These are phyloP conservation scores for Aspergillus aculeatus DNA, from an alignment of 2,329 filamentous ascomycete species.

Conservation along the genomic window DNA sequence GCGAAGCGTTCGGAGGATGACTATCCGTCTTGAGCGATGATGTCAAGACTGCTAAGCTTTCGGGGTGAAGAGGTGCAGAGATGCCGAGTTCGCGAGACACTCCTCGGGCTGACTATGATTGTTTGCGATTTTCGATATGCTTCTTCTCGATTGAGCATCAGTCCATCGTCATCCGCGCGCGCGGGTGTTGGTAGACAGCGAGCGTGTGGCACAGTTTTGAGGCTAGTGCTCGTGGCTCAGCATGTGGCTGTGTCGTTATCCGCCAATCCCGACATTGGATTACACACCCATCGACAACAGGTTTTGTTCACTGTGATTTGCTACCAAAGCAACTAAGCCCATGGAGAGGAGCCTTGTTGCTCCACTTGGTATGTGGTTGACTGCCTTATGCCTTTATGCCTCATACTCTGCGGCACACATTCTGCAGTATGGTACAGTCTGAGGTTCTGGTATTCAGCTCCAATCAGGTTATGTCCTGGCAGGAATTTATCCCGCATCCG, in stretches of 20 bases:
- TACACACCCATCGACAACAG: neutral
- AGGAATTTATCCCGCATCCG: too few species aligned
- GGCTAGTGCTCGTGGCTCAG: neutral
- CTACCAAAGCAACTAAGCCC: neutral
- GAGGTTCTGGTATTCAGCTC: too few species aligned
- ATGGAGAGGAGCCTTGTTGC: neutral
- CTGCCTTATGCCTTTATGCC: neutral
- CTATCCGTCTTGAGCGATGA: neutral
- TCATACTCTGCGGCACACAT: too few species aligned
- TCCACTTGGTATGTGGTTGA: neutral
- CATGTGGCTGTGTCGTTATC: neutral
- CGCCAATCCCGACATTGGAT: neutral
- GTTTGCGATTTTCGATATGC: neutral
- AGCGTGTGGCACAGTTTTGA: neutral
- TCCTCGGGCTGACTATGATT: neutral
- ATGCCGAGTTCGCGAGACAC: neutral
- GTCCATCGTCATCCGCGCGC: neutral
- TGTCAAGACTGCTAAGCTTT: neutral
- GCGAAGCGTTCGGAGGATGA: conserved; percentile 1
- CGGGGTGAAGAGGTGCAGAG: too few species aligned
- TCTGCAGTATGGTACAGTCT: too few species aligned
- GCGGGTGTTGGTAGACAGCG: neutral
- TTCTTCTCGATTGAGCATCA: neutral
- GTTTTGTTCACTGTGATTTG: neutral
- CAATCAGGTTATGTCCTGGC: too few species aligned